Evolutionary conservation across 2,329 filamentous ascomycete genomes (phyloP).

Genomic region (Lasiodiplodia citricola): DNA sequence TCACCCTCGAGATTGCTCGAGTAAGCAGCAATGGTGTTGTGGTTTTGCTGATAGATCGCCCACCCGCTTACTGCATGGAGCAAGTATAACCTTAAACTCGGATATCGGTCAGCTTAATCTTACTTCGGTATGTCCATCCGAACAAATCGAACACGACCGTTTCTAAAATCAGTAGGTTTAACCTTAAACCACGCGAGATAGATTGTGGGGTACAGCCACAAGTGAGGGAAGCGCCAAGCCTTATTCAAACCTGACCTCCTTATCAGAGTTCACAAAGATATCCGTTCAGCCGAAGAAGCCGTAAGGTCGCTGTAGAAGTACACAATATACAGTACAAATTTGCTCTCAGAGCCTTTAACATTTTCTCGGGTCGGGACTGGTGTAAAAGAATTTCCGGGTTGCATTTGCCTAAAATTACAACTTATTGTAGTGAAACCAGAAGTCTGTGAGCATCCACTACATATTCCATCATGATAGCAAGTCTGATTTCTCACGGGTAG

Average conservation of each 20-base stretch:
- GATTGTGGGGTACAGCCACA: not conserved
- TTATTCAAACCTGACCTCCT: not conserved
- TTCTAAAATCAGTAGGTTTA: not conserved
- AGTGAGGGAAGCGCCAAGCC: not conserved
- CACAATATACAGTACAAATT: not conserved
- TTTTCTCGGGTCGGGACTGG: not conserved
- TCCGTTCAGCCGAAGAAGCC: not conserved
- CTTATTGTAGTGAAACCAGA: not conserved
- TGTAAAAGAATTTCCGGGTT: not conserved
- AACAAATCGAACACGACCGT: not conserved
- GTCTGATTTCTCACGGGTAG: not conserved
- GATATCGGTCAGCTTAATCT: not conserved
- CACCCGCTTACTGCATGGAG: not conserved
- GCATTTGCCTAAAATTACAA: not conserved
- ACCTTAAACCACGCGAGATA: not conserved
- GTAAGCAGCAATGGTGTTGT: not conserved
- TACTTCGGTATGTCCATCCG: not conserved
- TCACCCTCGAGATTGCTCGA: not conserved
- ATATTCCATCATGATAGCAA: not conserved
- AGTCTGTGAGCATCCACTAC: not conserved
- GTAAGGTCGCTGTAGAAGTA: not conserved
- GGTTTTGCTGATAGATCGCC: not conserved
- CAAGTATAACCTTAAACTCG: not conserved
- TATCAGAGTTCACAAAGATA: not conserved
- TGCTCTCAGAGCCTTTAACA: not conserved